These are phyloP conservation scores for Ophiocordyceps camponoti-saundersi DNA, from an alignment of 2,329 filamentous ascomycete genomes.

Conservation along the genomic window DNA sequence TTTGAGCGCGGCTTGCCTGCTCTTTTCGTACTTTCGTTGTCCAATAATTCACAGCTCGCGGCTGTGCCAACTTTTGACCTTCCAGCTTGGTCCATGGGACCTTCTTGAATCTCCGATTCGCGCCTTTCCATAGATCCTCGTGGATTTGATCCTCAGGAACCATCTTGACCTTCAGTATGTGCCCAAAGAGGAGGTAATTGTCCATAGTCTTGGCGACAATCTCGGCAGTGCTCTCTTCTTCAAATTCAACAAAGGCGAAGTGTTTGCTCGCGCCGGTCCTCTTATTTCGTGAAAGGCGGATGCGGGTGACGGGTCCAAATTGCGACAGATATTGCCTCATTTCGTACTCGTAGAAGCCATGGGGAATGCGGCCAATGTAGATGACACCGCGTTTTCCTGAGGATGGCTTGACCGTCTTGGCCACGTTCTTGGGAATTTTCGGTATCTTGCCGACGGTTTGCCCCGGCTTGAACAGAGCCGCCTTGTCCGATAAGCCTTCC, in stretches of 20 bases:
- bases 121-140: slow-evolving; percentile 71
- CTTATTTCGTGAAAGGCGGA: slow-evolving; percentile 81
- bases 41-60: slow-evolving; percentile 63
- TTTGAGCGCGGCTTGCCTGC: slow-evolving; percentile 48
- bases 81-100: slow-evolving; percentile 80
- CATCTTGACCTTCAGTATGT: slow-evolving; percentile 76
- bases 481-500: slow-evolving; percentile 19
- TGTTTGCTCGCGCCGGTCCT: slow-evolving; percentile 84
- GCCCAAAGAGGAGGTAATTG: slow-evolving; percentile 89
- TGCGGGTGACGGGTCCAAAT: slow-evolving; percentile 64
- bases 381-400: slow-evolving; percentile 56
- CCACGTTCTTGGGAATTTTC: slow-evolving; percentile 24
- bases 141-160: slow-evolving; percentile 65
- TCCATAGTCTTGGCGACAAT: slow-evolving; percentile 95
- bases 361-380: slow-evolving; percentile 80
- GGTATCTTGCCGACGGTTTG: slow-evolving; percentile 35
- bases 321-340: slow-evolving; percentile 89
- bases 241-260: slow-evolving; percentile 88
- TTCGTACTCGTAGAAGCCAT: slow-evolving; percentile 92
- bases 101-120: slow-evolving; percentile 76
- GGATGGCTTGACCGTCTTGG: slow-evolving; percentile 22
- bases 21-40: slow-evolving; percentile 57
- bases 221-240: slow-evolving; percentile 58
- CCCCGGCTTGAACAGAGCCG: slow-evolving; percentile 24
- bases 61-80: slow-evolving; percentile 55